phyloP scores from a whole-genome alignment of 495 filamentous ascomycete species.

The Podospora sp. region DNA sequence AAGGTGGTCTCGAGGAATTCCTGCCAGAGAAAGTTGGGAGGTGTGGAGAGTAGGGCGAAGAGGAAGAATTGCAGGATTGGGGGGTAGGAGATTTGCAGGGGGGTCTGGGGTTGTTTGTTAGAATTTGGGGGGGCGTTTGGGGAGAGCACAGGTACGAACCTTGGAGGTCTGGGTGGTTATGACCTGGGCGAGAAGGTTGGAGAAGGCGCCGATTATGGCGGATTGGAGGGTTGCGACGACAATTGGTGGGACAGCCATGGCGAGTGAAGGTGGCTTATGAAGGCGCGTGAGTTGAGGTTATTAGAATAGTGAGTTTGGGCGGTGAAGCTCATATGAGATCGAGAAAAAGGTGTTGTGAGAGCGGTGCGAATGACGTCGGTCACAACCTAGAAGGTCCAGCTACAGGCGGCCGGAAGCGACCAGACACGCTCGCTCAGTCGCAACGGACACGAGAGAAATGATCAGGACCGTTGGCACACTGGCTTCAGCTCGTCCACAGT shows the following conservation, averaged over 20 bases:
- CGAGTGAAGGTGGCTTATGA: background rate
- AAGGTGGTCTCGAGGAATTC: slow-evolving; percentile 55
- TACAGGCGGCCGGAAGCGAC: background rate
- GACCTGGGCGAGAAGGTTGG: slow-evolving; percentile 80
- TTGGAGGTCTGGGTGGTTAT: slow-evolving; percentile 69
- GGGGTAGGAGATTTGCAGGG: slow-evolving; percentile 58
- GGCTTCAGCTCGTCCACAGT: background rate
- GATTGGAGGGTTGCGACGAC: slow-evolving; percentile 70
- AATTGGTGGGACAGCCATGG: slow-evolving; percentile 56
- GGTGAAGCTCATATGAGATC: background rate
- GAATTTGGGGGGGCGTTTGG: background rate
- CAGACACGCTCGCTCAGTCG: background rate
- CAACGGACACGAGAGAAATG: background rate
- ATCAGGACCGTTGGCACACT: background rate
- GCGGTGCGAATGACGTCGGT: background rate
- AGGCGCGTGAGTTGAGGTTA: background rate
- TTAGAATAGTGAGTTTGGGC: background rate
- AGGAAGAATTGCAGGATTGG: slow-evolving; percentile 77
- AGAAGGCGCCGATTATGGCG: slow-evolving; percentile 68
- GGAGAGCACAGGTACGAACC: slow-evolving; percentile 22
- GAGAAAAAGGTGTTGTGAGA: background rate
- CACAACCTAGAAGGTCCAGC: background rate
- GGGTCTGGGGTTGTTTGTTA: slow-evolving; percentile 40
- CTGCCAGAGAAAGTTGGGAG: slow-evolving; percentile 84
- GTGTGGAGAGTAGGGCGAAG: slow-evolving; percentile 73